Conservation (phyloP, 768 basidiomycete genomes). For the Collybia nuda region DNA sequence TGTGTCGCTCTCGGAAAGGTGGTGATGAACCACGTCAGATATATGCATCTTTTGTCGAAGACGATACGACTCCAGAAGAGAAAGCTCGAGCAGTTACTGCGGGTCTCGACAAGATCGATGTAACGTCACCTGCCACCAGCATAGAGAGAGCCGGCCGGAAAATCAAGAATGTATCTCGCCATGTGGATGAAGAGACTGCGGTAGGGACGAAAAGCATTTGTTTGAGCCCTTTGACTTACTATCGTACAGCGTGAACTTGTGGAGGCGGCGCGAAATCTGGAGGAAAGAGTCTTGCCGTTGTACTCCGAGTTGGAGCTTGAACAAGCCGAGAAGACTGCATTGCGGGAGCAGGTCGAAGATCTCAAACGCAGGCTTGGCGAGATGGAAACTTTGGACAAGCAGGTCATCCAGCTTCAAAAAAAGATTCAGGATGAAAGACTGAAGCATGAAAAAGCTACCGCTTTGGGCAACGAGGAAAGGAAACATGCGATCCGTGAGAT, state of each 20-base stretch:
- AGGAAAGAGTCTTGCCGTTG: constrained; percentile 3
- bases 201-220: background rate
- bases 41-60: background rate
- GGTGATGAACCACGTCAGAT: background rate
- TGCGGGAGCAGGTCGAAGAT: background rate
- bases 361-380: background rate
- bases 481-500: background rate
- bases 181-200: background rate
- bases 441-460: background rate
- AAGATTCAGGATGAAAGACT: background rate
- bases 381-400: background rate
- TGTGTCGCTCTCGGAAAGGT: constrained; percentile 1
- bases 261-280: constrained; percentile 1
- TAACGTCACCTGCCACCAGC: background rate
- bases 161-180: background rate
- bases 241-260: background rate
- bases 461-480: background rate
- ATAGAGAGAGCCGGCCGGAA: constrained; percentile 4
- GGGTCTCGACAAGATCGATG: constrained; percentile 4
- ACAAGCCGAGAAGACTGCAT: background rate
- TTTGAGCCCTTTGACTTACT: background rate
- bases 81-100: background rate
- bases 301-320: constrained; percentile 3
- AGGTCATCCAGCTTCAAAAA: background rate
- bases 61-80: background rate